These are phyloP conservation scores for Allium cepa DNA, from an alignment of 106 monocot genomes.

Conservation along the genomic window DNA sequence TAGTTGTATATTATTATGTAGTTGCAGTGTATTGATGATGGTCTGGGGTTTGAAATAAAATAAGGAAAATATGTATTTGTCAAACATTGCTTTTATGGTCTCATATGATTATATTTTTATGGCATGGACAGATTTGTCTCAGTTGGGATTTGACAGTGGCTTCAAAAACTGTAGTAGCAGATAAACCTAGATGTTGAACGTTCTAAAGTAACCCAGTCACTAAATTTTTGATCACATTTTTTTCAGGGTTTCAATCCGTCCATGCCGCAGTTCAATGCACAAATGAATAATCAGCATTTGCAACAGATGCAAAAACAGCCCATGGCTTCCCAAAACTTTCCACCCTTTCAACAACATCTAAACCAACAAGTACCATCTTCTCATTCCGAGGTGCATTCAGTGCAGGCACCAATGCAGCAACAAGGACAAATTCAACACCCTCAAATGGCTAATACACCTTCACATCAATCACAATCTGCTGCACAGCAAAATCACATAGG, in stretches of 20 bases:
- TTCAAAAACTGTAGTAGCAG: too few relatives aligned
- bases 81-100: too few relatives aligned
- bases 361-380: conserved; percentile 33
- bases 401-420: conserved; percentile 48
- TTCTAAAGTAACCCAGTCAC: background rate
- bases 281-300: conserved; percentile 47
- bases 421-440: conserved; percentile 48
- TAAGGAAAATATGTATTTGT: too few relatives aligned
- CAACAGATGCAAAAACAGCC: conserved; percentile 46
- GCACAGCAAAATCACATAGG: conserved; percentile 32
- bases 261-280: conserved; percentile 29
- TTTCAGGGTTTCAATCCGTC: conserved; percentile 47
- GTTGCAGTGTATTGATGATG: too few relatives aligned
- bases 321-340: conserved; percentile 40
- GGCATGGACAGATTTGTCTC: too few relatives aligned
- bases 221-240: background rate
- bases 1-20: too few relatives aligned
- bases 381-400: conserved; percentile 35
- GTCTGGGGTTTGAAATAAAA: too few relatives aligned
- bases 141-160: too few relatives aligned
- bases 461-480: conserved; percentile 18
- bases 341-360: conserved; percentile 37
- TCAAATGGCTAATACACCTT: conserved; percentile 24
- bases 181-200: background rate
- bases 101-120: too few relatives aligned